Base-by-base conservation (phyloP, 1,284 basidiomycete genomes). In the Erythrobasidium hasegawianum region DNA sequence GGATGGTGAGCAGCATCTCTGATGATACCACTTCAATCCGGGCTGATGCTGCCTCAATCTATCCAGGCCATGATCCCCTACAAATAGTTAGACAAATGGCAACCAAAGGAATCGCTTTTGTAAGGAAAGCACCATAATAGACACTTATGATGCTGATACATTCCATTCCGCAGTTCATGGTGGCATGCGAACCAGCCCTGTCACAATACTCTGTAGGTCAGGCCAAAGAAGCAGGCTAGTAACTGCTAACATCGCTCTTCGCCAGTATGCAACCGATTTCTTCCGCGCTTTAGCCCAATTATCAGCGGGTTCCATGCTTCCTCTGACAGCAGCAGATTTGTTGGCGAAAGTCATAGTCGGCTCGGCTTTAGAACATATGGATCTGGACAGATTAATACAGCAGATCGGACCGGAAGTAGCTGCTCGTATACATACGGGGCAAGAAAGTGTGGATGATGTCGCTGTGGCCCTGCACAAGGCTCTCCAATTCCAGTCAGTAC, bases 261-360 rank as follows among this genome's bases (percentile, higher is more conserved):
- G 65, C 5, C 45, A 57, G 64, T 53, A 87, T 78, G 90, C 91
- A 0, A 92, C 89, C 66, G 95, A 97, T 78, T 97, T 97, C 78
- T 97, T 90, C 80, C 87, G 89, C 79, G 94, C 93, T 27, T 85
- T 97, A 72, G 90, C 89, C 45, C 84, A 85, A 73, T 91, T 96
- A 76, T 94, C 93, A 2, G 95, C 91, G 11, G 93, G 91, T 8
- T 83, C 94, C 62, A 94, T 97, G 87, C 84, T 99, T 5, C 96
- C 95, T 1, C 82, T 98, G 49, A 97, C 94, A 3, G 97, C 93
- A 14, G 96, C 95, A 29, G 89, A 93, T 76, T 84, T 97, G 26
- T 85, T 99, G 49, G 87, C 94, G n/a, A 92, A 96, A 76, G 96
- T 95, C 39, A 98, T 99, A 70, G 90, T 96, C 60, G 95, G 92